Percentiles rank a stretch among this genome's conserved stretches.
Evolutionary conservation across 1,284 basidiomycete species (phyloP).

Genomic region (Polyporus tsugae): DNA sequence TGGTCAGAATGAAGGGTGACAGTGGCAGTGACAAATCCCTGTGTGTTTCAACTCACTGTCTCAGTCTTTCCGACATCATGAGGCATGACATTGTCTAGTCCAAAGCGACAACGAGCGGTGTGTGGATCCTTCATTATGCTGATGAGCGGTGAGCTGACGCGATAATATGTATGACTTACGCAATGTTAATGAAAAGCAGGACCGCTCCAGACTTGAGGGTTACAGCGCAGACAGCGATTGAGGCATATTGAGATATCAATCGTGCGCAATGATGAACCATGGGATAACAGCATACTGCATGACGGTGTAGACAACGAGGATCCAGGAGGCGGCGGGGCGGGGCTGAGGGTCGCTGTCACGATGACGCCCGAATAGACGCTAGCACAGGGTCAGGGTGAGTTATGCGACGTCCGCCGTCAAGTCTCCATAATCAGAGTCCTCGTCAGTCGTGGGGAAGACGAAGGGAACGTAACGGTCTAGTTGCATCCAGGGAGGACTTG

Average conservation of each 20-base stretch:
- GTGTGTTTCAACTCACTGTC: neutral
- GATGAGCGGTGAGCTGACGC: neutral
- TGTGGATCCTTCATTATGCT: neutral
- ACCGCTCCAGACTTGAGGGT: neutral
- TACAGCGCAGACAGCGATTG: neutral
- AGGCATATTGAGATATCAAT: neutral
- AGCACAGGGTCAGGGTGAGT: neutral
- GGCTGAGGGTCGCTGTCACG: neutral
- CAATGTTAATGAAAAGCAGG: neutral
- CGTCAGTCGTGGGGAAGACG: neutral
- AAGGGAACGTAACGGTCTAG: neutral
- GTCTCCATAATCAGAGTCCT: neutral
- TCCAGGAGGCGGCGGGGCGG: neutral
- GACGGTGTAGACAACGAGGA: neutral
- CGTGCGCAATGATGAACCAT: neutral
- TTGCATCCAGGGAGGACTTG: neutral
- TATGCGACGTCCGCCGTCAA: neutral
- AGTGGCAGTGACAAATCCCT: neutral
- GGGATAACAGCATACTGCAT: neutral
- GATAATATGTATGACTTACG: neutral
- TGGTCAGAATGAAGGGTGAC: neutral
- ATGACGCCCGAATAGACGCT: neutral
- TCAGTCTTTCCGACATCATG: neutral
- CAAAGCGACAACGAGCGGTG: constrained; percentile 1
- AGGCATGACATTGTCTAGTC: neutral